Conservation (phyloP, 1,284 basidiomycete genomes). For the Exobasidium cylindrosporum region DNA sequence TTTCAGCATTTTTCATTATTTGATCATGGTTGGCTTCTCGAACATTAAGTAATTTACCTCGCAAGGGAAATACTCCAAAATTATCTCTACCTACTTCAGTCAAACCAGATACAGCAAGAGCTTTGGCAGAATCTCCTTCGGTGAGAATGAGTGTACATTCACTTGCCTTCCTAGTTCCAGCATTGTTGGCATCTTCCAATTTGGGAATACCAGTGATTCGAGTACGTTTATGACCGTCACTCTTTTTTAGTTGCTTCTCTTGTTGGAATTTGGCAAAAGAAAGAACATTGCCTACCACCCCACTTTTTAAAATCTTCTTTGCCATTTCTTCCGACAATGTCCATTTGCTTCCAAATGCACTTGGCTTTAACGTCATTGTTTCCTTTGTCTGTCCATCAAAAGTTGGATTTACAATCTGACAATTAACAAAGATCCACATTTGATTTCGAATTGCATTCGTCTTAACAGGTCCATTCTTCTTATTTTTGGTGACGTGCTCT, state of each 20-base stretch:
- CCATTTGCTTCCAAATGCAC: slow-evolving; percentile 85
- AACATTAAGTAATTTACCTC: slow-evolving; percentile 95
- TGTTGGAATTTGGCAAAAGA: slow-evolving; percentile 97
- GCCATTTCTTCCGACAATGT: slow-evolving; percentile 89
- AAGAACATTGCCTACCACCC: slow-evolving; percentile 87
- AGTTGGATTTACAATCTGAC: slow-evolving; percentile 93
- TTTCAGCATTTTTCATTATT: slow-evolving; percentile 97
- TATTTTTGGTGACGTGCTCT: slow-evolving; percentile 85
- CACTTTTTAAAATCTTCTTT: slow-evolving; percentile 87
- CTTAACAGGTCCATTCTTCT: slow-evolving; percentile 80
- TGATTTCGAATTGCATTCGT: slow-evolving; percentile 92
- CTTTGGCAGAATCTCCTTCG: slow-evolving; percentile 98
- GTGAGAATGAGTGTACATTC: slow-evolving; percentile 95
- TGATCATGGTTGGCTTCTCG: slow-evolving; percentile 93
- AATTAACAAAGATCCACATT: slow-evolving; percentile 98
- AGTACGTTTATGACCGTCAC: slow-evolving; percentile 83
- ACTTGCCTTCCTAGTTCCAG: slow-evolving; percentile 73
- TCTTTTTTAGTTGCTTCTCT: slow-evolving; percentile 91
- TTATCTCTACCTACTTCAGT: slow-evolving; percentile 93
- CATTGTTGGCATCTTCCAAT: slow-evolving; percentile 95
- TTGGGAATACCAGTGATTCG: slow-evolving; percentile 83
- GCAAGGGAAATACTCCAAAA: slow-evolving; percentile 95
- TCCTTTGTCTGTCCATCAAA: slow-evolving; percentile 99
- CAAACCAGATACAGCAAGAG: slow-evolving; percentile 89
- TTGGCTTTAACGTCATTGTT: slow-evolving; percentile 79